These are phyloP conservation scores for Rhododendron simsii DNA, from an alignment of 148 eudicot genomes.

Conservation along the genomic window DNA sequence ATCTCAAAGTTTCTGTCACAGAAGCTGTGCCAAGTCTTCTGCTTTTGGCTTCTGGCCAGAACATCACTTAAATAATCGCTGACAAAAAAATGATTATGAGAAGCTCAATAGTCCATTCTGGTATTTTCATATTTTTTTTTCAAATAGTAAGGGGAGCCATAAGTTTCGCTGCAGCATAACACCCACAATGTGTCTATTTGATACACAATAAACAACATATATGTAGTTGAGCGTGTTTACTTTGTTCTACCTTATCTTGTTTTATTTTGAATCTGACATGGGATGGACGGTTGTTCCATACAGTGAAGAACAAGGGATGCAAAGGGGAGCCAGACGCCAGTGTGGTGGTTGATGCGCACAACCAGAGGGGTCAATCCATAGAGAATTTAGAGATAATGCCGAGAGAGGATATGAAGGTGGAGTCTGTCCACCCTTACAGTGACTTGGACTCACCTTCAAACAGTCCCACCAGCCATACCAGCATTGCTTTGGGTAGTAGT, in stretches of 20 bases:
- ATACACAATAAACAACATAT: background rate
- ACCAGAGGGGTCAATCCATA: slow-evolving; percentile 19
- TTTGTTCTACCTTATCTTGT: background rate
- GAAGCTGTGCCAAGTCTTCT: background rate
- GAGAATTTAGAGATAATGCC: slow-evolving; percentile 38
- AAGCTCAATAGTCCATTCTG: background rate
- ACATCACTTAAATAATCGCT: background rate
- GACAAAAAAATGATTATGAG: background rate
- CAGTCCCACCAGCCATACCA: slow-evolving; percentile 65
- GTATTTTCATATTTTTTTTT: background rate
- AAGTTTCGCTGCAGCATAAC: background rate
- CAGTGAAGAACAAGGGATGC: slow-evolving; percentile 50
- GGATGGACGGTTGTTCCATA: slow-evolving; percentile 7
- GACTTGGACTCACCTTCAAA: slow-evolving; percentile 54
- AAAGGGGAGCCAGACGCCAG: background rate
- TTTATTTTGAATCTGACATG: background rate
- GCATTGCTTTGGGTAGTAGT: slow-evolving; percentile 20
- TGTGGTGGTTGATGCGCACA: slow-evolving; percentile 14
- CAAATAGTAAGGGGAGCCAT: background rate
- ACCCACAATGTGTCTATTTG: background rate
- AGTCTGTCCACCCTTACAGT: slow-evolving; percentile 35
- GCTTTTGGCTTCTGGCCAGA: background rate
- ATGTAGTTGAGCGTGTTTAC: background rate
- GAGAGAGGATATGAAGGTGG: slow-evolving; percentile 30
- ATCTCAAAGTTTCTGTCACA: background rate